phyloP scores from a whole-genome alignment of 2,329 filamentous ascomycete genomes.

The Hyphodiscus sp. region DNA sequence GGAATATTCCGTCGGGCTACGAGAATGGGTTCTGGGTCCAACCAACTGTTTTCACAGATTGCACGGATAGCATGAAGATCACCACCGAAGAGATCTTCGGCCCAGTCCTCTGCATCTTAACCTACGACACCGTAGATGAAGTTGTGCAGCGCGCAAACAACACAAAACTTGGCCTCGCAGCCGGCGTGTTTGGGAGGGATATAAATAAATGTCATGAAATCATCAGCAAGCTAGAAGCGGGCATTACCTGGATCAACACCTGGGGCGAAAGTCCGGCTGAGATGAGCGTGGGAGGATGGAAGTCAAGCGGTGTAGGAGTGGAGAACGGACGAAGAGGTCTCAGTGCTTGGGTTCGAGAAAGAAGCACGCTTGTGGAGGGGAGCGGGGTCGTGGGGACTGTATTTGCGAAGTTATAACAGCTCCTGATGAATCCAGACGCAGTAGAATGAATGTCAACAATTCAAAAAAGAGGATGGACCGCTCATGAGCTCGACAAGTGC shows the following conservation, averaged over 20 bases:
- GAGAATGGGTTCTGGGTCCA: constrained; percentile 72
- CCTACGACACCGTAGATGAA: constrained; percentile 65
- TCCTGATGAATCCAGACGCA: not conserved
- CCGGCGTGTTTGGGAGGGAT: constrained; percentile 75
- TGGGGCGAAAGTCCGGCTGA: constrained; percentile 91
- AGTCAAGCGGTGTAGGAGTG: constrained; percentile 79
- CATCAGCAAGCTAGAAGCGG: constrained; percentile 65
- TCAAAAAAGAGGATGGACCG: no score
- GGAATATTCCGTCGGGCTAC: constrained; percentile 29
- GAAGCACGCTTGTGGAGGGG: constrained; percentile 83
- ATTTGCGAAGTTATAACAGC: constrained; percentile 53
- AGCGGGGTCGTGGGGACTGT: constrained; percentile 59
- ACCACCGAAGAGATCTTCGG: constrained; percentile 82
- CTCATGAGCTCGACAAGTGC: no score
- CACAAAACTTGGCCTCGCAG: constrained; percentile 72
- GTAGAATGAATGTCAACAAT: no score
- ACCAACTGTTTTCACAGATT: constrained; percentile 82
- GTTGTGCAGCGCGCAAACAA: constrained; percentile 67
- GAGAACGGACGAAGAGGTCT: constrained; percentile 79
- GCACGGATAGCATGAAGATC: constrained; percentile 75
- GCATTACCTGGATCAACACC: constrained; percentile 88
- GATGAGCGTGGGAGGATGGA: constrained; percentile 92
- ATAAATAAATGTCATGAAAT: constrained; percentile 68
- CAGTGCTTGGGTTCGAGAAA: constrained; percentile 77
- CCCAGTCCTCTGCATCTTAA: constrained; percentile 75